Conservation (phyloP, 768 basidiomycete genomes). For the Cytidiella melzeri region DNA sequence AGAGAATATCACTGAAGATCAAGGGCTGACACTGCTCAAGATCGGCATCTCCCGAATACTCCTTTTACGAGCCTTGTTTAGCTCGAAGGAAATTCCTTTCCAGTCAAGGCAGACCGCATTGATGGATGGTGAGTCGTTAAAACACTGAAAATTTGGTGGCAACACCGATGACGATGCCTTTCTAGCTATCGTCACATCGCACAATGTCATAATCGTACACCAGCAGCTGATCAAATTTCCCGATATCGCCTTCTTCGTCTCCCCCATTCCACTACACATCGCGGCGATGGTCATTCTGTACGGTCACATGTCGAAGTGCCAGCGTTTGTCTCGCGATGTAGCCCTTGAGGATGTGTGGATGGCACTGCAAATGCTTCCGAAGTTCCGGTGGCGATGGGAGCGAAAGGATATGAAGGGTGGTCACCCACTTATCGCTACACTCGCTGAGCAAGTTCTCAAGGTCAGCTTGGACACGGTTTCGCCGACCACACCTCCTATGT, state of each 20-base stretch:
- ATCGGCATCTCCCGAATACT: conserved; percentile 77
- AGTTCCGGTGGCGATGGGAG: conserved; percentile 91
- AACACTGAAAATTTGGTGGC: background rate
- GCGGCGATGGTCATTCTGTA: conserved; percentile 89
- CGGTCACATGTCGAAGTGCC: conserved; percentile 77
- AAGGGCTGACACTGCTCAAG: conserved; percentile 78
- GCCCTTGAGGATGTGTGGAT: conserved; percentile 82
- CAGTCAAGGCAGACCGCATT: conserved; percentile 62
- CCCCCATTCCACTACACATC: conserved; percentile 83
- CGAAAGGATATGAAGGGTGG: conserved; percentile 74
- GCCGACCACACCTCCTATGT: conserved; percentile 29
- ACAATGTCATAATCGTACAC: conserved; percentile 83
- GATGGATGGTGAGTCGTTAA: conserved; percentile 59
- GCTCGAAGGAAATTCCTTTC: conserved; percentile 64
- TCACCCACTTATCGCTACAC: conserved; percentile 77
- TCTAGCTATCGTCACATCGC: conserved; percentile 75
- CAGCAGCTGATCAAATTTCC: conserved; percentile 80
- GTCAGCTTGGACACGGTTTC: conserved; percentile 62
- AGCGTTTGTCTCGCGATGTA: conserved; percentile 53
- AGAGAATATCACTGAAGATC: conserved; percentile 69
- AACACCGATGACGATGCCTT: background rate
- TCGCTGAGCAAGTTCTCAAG: conserved; percentile 76
- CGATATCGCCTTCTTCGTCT: conserved; percentile 83
- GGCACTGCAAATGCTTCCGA: conserved; percentile 82
- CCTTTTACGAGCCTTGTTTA: conserved; percentile 73